phyloP scores from a whole-genome alignment of 108 stramenopile species.

The Skeletonema marinoi region DNA sequence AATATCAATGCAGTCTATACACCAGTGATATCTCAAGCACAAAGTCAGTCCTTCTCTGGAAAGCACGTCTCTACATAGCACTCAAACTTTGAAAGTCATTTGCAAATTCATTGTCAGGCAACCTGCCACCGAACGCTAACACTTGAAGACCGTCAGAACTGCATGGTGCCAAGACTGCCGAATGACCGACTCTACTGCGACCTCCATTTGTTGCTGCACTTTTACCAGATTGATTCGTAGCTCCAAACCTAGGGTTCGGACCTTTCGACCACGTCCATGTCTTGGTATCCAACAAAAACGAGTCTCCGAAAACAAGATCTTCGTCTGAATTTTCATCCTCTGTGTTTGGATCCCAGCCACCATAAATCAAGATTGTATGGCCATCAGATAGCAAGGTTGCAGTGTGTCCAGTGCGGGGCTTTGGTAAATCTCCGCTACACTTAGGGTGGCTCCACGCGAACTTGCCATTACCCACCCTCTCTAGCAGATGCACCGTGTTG shows the following conservation, averaged over 20 bases:
- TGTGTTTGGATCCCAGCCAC: slow-evolving; percentile 88
- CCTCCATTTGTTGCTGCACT: slow-evolving; percentile 49
- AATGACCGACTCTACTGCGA: slow-evolving; percentile 65
- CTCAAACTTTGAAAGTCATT: slow-evolving; percentile 65
- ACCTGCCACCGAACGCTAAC: slow-evolving; percentile 72
- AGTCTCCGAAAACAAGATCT: slow-evolving; percentile 71
- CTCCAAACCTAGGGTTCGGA: slow-evolving; percentile 42
- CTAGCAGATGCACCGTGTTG: slow-evolving; percentile 77
- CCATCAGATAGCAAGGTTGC: slow-evolving; percentile 74
- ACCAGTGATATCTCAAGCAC: neutral
- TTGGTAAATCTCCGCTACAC: slow-evolving; percentile 61
- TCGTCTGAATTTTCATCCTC: slow-evolving; percentile 61
- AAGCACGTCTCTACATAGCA: neutral
- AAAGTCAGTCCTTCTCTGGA: neutral
- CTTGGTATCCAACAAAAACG: slow-evolving; percentile 72
- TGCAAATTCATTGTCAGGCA: slow-evolving; percentile 64
- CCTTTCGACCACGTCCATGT: slow-evolving; percentile 77
- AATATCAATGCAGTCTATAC: neutral
- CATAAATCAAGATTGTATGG: slow-evolving; percentile 80
- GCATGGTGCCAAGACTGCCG: slow-evolving; percentile 41
- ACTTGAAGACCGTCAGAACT: slow-evolving; percentile 55
- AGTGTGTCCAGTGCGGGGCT: slow-evolving; percentile 76
- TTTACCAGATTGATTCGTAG: slow-evolving; percentile 8
- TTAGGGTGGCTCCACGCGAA: slow-evolving; percentile 78
- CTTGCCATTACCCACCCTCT: slow-evolving; percentile 24